Evolutionary conservation across 495 filamentous ascomycete species (phyloP), one percentile per base, ranked within the genome.

Genomic region (Aspergillus asperescens): DNA sequence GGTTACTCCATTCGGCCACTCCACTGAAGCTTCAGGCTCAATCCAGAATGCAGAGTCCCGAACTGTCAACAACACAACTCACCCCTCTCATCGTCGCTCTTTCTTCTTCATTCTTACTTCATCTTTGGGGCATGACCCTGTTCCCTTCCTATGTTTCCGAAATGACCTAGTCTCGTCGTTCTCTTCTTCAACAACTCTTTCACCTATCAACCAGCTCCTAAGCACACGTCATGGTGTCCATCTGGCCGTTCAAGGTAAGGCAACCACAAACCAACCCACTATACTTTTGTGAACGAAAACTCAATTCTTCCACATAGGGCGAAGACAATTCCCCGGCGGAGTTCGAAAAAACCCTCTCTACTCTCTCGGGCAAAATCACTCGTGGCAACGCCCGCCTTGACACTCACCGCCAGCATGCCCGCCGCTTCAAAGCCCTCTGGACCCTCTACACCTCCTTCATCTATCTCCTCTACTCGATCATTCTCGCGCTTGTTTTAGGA

Each of bases 361-460:
- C 81, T 9, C 80, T 98, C 35, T 83, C 90, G 12, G 74, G 73
- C 23, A 95, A 92, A 73, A 95, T 97, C 62, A 75, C 84, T 13
- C 74, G 81, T 40, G 79, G 83, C 25, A 85, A 82, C 55, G 65
- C 82, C 27, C 84, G 78, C 42, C 83, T 96, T 41, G 87, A 94
- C 50, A 67, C 72, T 34, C 74, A 86, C 38, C 86, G 89, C 16
- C 78, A 85, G 62, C 79, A 78, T 29, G 77, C 85, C 12, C 82
- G 93, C 31, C 85, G 90, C 43, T 80, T 88, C 61, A 95, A 88
- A 62, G 87, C 86, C 27, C 77, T 96, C 31, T 90, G 85, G 82
- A 93, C 88, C 0, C 81, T 98, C 24, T 98, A 97, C 63, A 81
- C 89, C 19, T 81, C 81, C 25, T 89, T 98, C 61, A 89, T 85